Evolutionary conservation across 1,284 basidiomycete species (phyloP).

Genomic region (Leccinum idahoense): DNA sequence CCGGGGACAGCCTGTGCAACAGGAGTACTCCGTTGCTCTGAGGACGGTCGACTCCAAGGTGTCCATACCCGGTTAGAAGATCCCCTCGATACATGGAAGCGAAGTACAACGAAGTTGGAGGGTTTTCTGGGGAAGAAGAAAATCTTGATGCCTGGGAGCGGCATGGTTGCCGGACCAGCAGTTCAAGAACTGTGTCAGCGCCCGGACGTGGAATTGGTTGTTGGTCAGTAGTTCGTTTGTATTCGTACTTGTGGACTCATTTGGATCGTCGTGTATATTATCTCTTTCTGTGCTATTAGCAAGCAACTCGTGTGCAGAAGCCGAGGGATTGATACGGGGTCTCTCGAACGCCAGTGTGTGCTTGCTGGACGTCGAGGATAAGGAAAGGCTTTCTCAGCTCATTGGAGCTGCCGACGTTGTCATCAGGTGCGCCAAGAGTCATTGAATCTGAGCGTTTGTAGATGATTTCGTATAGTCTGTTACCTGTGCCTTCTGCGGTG

Average conservation of each 20-base stretch:
- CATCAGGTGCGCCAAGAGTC: conserved; percentile 47
- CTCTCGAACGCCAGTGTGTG: conserved; percentile 57
- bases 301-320: conserved; percentile 67
- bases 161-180: conserved; percentile 86
- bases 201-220: conserved; percentile 59
- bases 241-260: conserved; percentile 14
- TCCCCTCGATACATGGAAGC: conserved; percentile 44
- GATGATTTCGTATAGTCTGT: conserved; percentile 47
- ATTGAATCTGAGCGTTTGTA: neutral
- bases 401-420: conserved; percentile 60
- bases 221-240: conserved; percentile 52
- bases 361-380: conserved; percentile 61
- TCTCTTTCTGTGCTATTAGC: conserved; percentile 39
- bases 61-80: conserved; percentile 57
- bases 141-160: conserved; percentile 81
- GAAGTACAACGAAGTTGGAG: conserved; percentile 3
- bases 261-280: conserved; percentile 8
- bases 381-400: conserved; percentile 44
- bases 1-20: conserved; percentile 19
- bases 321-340: conserved; percentile 47
- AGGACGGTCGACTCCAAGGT: conserved; percentile 48
- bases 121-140: conserved; percentile 46
- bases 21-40: conserved; percentile 40
- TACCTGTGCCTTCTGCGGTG: conserved; percentile 53
- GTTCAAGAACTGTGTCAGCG: conserved; percentile 52